These are phyloP conservation scores for Chaetomiaceae sp. DNA, from an alignment of 2,329 filamentous ascomycete species.

Conservation along the genomic window DNA sequence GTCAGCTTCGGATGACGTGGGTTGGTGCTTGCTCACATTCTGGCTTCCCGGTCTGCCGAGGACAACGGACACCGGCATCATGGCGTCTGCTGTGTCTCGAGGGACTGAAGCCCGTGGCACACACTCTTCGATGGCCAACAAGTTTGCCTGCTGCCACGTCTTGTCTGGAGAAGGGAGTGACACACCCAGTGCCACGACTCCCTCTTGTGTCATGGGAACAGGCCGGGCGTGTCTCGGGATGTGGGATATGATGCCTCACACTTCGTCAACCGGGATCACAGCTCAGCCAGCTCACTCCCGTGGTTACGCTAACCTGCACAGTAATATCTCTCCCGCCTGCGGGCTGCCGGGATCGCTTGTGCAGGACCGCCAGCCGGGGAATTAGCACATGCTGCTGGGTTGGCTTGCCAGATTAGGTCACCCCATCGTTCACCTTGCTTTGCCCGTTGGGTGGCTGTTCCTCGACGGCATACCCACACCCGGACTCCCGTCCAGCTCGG, in stretches of 20 bases:
- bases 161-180: too few relatives aligned
- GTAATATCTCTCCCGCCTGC: constrained; percentile 17
- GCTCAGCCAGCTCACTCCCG: constrained; percentile 1
- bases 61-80: too few relatives aligned
- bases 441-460: constrained; percentile 3
- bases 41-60: too few relatives aligned
- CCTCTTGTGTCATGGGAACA: background rate
- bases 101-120: too few relatives aligned
- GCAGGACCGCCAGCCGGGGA: constrained; percentile 18
- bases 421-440: constrained; percentile 3
- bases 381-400: background rate
- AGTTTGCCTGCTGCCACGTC: too few relatives aligned
- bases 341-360: constrained; percentile 14
- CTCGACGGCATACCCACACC: constrained; percentile 15
- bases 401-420: constrained; percentile 10
- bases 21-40: too few relatives aligned
- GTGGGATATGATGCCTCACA: too few relatives aligned
- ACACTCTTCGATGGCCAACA: too few relatives aligned
- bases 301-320: background rate
- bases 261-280: background rate
- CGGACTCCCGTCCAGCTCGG: constrained; percentile 13
- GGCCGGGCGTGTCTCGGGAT: constrained; percentile 6
- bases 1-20: constrained; percentile 3
- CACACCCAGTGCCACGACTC: background rate
- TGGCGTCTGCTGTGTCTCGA: too few relatives aligned